Evolutionary conservation across 805 yeast genomes (phyloP).

Genomic region (Saccharomycopsis fibuligera): DNA sequence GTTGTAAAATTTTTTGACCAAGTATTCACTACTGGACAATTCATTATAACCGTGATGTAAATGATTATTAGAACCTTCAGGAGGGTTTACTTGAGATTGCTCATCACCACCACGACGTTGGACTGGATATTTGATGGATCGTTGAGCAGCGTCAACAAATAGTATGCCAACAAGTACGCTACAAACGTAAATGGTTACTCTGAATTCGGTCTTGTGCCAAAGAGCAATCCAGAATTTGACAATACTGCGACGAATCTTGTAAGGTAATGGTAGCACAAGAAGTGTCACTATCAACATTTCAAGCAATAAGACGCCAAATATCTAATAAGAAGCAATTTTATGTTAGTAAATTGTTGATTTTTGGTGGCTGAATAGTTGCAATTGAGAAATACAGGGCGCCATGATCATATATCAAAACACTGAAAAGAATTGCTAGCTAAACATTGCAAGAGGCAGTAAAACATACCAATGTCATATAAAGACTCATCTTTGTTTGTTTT

Average conservation of each 20-base stretch:
- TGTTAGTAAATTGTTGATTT: not conserved
- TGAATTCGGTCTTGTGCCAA: conserved; percentile 35
- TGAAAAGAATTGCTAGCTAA: not conserved
- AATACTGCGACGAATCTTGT: conserved; percentile 37
- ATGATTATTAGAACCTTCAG: conserved; percentile 20
- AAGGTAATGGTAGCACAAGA: conserved; percentile 52
- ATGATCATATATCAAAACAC: not conserved
- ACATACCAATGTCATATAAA: conserved; percentile 21
- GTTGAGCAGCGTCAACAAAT: conserved; percentile 49
- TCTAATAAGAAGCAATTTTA: conserved; percentile 4
- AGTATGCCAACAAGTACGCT: conserved; percentile 39
- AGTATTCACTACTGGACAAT: conserved; percentile 39
- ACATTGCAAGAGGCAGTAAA: not conserved
- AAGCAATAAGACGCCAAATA: conserved; percentile 42
- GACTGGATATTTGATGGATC: conserved; percentile 30
- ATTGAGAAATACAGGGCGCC: not conserved
- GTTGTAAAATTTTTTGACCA: conserved; percentile 55
- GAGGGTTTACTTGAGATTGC: conserved; percentile 1
- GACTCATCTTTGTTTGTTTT: conserved; percentile 12
- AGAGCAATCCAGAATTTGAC: conserved; percentile 33
- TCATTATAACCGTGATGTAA: conserved; percentile 17
- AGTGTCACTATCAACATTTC: conserved; percentile 46
- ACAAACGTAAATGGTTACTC: conserved; percentile 39
- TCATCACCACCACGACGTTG: conserved; percentile 26
- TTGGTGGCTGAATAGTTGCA: not conserved